Conservation (phyloP, 139 green algal species). For the Chlorella sp. region DNA sequence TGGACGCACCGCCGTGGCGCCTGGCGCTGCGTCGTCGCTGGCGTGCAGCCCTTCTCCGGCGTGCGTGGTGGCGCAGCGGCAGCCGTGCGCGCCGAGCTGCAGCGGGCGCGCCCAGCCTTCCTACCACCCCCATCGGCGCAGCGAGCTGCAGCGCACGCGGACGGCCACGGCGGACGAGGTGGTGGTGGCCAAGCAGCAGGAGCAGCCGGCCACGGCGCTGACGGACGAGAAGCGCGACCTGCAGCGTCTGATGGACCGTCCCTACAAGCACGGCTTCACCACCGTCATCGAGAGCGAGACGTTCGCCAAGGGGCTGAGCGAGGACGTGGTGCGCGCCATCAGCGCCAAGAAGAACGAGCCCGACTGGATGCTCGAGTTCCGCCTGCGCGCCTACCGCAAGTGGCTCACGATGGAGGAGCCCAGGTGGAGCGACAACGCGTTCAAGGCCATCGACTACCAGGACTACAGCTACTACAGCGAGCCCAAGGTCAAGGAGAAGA, state of each 20-base stretch:
- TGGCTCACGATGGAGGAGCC: constrained; percentile 98
- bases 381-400: constrained; percentile 85
- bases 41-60: no score
- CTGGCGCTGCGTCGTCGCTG: no score
- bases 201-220: background rate
- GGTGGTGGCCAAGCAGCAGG: background rate
- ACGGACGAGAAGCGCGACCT: constrained; percentile 46
- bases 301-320: constrained; percentile 68
- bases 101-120: no score
- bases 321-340: constrained; percentile 94
- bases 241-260: constrained; percentile 60
- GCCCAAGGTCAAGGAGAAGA: constrained; percentile 86
- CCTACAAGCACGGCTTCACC: constrained; percentile 95
- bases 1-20: no score
- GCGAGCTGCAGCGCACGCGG: background rate
- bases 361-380: constrained; percentile 98
- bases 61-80: no score
- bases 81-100: no score
- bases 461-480: constrained; percentile 92
- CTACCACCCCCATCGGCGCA: no score
- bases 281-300: constrained; percentile 86
- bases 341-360: constrained; percentile 97
- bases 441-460: constrained; percentile 86
- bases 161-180: background rate
- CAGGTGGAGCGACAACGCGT: constrained; percentile 85